These are phyloP conservation scores for Litchi chinensis DNA, from an alignment of 345 rosid genomes.

Conservation along the genomic window DNA sequence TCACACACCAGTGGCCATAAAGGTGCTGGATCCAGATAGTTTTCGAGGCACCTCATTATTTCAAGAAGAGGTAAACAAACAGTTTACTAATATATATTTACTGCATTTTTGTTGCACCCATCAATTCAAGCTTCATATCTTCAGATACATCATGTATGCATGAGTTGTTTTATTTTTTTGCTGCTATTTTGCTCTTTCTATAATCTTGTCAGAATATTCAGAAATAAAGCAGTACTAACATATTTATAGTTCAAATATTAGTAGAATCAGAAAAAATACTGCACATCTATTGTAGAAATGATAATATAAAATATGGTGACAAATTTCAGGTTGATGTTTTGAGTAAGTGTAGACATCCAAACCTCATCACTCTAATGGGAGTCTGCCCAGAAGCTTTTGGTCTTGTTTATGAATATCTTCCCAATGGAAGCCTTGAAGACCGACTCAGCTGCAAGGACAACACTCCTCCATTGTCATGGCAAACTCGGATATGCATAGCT, in stretches of 20 bases:
- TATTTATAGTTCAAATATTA: too few relatives aligned
- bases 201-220: neutral
- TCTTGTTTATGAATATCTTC: slow-evolving; percentile 34
- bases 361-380: slow-evolving; percentile 37
- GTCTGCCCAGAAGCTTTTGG: slow-evolving; percentile 32
- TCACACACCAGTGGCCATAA: slow-evolving; percentile 43
- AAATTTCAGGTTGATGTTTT: slow-evolving; percentile 32
- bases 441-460: slow-evolving; percentile 27
- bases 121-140: neutral
- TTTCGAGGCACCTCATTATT: slow-evolving; percentile 24
- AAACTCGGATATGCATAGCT: slow-evolving; percentile 35
- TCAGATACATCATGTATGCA: neutral
- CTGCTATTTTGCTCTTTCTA: neutral
- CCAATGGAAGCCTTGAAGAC: slow-evolving; percentile 41
- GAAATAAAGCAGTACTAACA: too few relatives aligned
- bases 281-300: neutral
- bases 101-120: neutral
- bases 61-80: slow-evolving; percentile 38
- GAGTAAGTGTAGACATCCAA: slow-evolving; percentile 41
- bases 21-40: slow-evolving; percentile 32
- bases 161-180: neutral
- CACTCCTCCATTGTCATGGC: slow-evolving; percentile 35
- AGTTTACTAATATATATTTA: neutral
- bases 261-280: neutral
- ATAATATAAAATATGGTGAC: neutral